Conservation (phyloP, 768 basidiomycete genomes). For the Tricholoma flavovirens region DNA sequence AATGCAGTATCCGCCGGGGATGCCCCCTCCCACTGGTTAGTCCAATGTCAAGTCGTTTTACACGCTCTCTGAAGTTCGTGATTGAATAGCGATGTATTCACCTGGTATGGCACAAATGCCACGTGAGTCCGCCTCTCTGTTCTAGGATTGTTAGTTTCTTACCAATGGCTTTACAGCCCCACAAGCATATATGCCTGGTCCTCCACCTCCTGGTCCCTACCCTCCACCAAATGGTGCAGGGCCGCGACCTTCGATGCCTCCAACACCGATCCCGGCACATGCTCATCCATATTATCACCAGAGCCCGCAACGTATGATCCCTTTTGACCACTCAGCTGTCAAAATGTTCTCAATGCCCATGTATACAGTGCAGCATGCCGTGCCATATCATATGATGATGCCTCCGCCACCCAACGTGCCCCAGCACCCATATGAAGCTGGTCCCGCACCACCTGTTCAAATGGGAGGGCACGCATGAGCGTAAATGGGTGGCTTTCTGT, state of each 20-base stretch:
- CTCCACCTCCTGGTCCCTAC: constrained; percentile 68
- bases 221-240: constrained; percentile 75
- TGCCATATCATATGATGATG: constrained; percentile 93
- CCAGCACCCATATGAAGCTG: constrained; percentile 72
- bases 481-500: constrained; percentile 5
- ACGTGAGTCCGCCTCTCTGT: constrained; percentile 45
- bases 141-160: background rate
- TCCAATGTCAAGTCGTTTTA: constrained; percentile 8
- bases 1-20: constrained; percentile 76
- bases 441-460: constrained; percentile 60
- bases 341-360: constrained; percentile 25
- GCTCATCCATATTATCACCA: constrained; percentile 88
- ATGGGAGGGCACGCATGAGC: constrained; percentile 74
- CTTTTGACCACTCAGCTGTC: constrained; percentile 16
- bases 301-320: constrained; percentile 70
- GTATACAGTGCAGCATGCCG: constrained; percentile 71
- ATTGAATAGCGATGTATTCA: constrained; percentile 66
- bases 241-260: constrained; percentile 86
- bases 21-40: constrained; percentile 75
- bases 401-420: constrained; percentile 64
- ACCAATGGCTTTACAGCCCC: constrained; percentile 37
- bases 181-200: constrained; percentile 68
- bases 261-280: constrained; percentile 82
- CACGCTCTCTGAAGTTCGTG: constrained; percentile 1
- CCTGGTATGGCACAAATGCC: constrained; percentile 86